Base-by-base conservation (phyloP, 257 asterid species). In the Asclepias syriaca region DNA sequence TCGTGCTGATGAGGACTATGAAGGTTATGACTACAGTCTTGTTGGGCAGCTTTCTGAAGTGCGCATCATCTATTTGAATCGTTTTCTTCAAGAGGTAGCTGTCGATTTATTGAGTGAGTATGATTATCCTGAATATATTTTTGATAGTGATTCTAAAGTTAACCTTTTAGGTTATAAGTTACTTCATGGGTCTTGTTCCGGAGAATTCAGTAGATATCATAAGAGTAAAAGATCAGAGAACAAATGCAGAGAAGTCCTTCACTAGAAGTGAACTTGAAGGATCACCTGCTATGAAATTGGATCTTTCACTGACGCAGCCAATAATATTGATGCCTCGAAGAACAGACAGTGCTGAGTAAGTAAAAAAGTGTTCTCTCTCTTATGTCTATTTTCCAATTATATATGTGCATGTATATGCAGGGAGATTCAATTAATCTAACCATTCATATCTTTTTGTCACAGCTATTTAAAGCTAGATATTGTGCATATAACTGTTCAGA, bases 161-260 rank as follows among this genome's bases (percentile, higher is more conserved):
- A 69, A 34, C 72, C 50, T 18, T 88, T 72, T 84, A 94, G 99
- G 81, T 91, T 64, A 75, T 87, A 72, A 86, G 96, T 77, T 94
- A 91, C 88, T 91, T 94, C 83, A 87, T 90, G 98, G 99, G 97
- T 69, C 96, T 94, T 75, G 95, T 86, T 79, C 98, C 99, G 68
- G 77, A 77, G 75, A 82, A 79, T 78, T 76, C 95, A 73, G 82
- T 87, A 68, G 99, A 91, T 83, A 83, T 80, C 73, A 77, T 91
- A 86, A 84, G 80, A 82, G 83, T 94, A 76, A 88, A 87, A 75
- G 98, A 89, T 84, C 98, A 90, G 79, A 89, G 79, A 82, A 77
- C 98, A 74, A 82, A 90, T 86, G 80, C 96, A 0, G 96, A 87
- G 83, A 90, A 84, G 81, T 84, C 81, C 90, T 81, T 94, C 80